Evolutionary conservation across 2,329 filamentous ascomycete species (phyloP).

Genomic region (Emmonsiellopsis sp.): DNA sequence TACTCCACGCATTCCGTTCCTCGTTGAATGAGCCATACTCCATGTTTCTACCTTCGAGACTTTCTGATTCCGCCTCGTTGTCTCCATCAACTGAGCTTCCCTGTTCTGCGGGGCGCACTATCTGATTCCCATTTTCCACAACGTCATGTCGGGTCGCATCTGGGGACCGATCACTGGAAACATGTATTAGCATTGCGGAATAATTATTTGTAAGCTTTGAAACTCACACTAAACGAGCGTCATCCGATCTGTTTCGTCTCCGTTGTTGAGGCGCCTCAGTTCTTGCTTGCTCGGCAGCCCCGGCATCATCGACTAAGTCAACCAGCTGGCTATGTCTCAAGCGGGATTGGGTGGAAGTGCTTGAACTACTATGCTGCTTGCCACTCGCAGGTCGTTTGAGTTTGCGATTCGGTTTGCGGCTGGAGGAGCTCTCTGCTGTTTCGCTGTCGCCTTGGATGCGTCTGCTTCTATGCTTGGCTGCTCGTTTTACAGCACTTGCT

Average conservation of each 20-base stretch:
- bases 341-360: slow-evolving; percentile 46
- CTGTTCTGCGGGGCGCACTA: background rate
- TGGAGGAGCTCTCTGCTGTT: slow-evolving; percentile 6
- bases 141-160: background rate
- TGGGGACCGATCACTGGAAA: background rate
- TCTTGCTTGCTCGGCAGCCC: slow-evolving; percentile 53
- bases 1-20: slow-evolving; percentile 19
- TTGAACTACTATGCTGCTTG: slow-evolving; percentile 26
- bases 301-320: slow-evolving; percentile 57
- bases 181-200: background rate
- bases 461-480: slow-evolving; percentile 26
- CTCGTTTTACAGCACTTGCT: slow-evolving; percentile 28
- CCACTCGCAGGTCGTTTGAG: slow-evolving; percentile 13
- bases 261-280: slow-evolving; percentile 54
- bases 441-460: slow-evolving; percentile 18
- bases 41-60: slow-evolving; percentile 13
- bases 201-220: background rate
- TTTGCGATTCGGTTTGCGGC: background rate
- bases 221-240: slow-evolving; percentile 20
- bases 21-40: slow-evolving; percentile 26
- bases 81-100: background rate
- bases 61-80: slow-evolving; percentile 11
- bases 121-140: background rate
- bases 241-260: slow-evolving; percentile 48
- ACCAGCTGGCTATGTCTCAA: slow-evolving; percentile 49